Conservation (phyloP, 2,329 filamentous ascomycete genomes). For the Ophiostoma sp. region DNA sequence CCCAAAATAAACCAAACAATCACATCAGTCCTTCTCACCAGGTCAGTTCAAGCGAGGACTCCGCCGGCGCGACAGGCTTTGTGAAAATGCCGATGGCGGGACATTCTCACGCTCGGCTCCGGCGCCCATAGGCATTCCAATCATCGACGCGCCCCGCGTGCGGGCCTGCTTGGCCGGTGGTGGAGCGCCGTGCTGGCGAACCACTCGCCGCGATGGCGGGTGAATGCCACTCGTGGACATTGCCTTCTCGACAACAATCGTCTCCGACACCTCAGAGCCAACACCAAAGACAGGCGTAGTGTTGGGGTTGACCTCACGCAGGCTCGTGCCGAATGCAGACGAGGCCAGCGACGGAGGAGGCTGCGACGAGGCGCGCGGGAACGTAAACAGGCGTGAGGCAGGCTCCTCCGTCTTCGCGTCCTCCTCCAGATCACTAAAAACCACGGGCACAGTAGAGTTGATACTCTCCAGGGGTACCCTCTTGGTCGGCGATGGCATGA, state of each 20-base stretch:
- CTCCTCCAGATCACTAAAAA: conserved; percentile 30
- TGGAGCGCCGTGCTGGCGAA: conserved; percentile 30
- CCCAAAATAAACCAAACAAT: not conserved
- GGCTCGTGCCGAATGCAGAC: conserved; percentile 37
- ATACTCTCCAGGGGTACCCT: conserved; percentile 19
- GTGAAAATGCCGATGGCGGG: conserved; percentile 41
- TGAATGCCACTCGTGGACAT: not conserved
- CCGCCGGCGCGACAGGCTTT: conserved; percentile 48
- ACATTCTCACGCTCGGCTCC: conserved; percentile 50
- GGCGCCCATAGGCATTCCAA: conserved; percentile 22
- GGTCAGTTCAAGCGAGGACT: conserved; percentile 43
- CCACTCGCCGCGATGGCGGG: conserved; percentile 44
- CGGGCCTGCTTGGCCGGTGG: conserved; percentile 33
- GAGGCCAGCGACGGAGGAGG: conserved; percentile 3
- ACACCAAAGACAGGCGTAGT: not conserved
- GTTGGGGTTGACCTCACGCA: conserved; percentile 52
- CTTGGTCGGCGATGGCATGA: conserved; percentile 33
- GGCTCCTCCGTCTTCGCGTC: conserved; percentile 19
- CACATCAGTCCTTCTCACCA: not conserved
- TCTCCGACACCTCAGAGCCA: conserved; percentile 22
- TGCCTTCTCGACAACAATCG: conserved; percentile 27
- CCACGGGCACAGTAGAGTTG: conserved; percentile 20
- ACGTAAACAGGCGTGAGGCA: not conserved
- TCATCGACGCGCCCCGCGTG: conserved; percentile 24
- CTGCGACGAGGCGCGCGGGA: conserved; percentile 16